Evolutionary conservation across 768 basidiomycete species (phyloP).

Genomic region (Russula dissimulans): DNA sequence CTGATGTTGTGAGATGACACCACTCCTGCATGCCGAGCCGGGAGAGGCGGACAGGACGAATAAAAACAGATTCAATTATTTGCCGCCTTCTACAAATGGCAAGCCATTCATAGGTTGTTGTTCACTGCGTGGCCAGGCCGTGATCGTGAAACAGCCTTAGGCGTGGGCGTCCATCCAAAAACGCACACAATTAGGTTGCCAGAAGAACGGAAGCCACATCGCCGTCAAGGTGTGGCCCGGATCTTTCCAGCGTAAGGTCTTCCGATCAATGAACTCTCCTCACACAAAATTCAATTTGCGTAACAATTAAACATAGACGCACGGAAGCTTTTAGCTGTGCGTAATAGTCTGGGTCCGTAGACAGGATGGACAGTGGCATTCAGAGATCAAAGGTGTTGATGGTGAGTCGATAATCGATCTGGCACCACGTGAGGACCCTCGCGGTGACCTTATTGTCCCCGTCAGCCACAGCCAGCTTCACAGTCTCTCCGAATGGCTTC

Average conservation of each 20-base stretch:
- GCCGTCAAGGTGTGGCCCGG: too few species aligned
- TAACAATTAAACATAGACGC: neutral
- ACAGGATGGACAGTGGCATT: neutral
- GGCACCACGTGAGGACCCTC: neutral
- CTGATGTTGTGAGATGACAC: too few species aligned
- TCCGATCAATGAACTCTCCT: neutral
- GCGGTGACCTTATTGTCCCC: too few species aligned
- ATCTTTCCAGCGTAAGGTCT: neutral
- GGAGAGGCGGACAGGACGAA: too few species aligned
- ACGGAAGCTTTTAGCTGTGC: neutral
- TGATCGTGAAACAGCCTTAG: neutral
- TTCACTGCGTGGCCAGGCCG: too few species aligned
- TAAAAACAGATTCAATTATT: too few species aligned
- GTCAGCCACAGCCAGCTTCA: neutral
- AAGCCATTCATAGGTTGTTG: too few species aligned
- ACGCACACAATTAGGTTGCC: too few species aligned
- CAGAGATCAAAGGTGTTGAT: neutral
- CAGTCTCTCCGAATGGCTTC: too few species aligned
- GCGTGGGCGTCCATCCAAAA: neutral
- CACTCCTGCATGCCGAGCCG: too few species aligned
- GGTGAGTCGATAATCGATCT: neutral
- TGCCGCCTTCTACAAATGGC: too few species aligned
- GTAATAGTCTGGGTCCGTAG: neutral
- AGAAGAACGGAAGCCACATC: too few species aligned
- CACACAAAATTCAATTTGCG: neutral